phyloP scores from a whole-genome alignment of 73 alveolate species.

The Stentor coeruleus region DNA sequence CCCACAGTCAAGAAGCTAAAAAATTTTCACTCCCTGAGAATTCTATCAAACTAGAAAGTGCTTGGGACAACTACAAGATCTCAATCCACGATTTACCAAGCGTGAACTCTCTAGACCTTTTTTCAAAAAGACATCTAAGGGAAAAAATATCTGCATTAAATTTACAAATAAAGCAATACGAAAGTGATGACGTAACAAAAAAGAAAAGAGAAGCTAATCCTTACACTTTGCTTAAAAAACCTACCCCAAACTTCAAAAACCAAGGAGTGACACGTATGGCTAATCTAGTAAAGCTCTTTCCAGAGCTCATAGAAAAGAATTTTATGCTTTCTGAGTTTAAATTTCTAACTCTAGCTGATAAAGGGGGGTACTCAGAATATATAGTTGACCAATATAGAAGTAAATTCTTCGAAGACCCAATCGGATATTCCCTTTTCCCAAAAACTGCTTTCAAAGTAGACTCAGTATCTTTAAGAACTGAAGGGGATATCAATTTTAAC shows the following conservation, averaged over 20 bases:
- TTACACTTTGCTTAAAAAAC: slow-evolving; percentile 4
- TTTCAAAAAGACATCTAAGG: not conserved
- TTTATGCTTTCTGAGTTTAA: not conserved
- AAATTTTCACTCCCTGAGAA: not conserved
- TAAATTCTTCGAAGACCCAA: not conserved
- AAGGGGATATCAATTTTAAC: not conserved
- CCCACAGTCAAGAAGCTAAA: not conserved
- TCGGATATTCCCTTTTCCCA: not conserved
- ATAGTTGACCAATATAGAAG: not conserved
- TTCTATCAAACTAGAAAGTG: not conserved
- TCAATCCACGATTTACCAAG: not conserved
- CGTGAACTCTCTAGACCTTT: not conserved
- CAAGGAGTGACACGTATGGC: not conserved
- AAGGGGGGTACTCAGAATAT: slow-evolving; percentile 8
- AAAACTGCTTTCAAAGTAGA: not conserved
- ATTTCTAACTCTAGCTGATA: not conserved
- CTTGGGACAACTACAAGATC: not conserved
- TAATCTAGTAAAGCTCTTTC: not conserved
- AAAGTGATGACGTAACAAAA: not conserved
- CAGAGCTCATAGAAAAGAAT: not conserved
- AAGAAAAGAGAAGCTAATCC: slow-evolving; percentile 3
- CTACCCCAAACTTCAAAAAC: not conserved
- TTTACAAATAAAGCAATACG: not conserved
- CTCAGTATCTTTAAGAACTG: not conserved
- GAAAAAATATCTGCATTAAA: not conserved